phyloP scores from a whole-genome alignment of 495 filamentous ascomycete genomes.

The Lichenothelia convexa region DNA sequence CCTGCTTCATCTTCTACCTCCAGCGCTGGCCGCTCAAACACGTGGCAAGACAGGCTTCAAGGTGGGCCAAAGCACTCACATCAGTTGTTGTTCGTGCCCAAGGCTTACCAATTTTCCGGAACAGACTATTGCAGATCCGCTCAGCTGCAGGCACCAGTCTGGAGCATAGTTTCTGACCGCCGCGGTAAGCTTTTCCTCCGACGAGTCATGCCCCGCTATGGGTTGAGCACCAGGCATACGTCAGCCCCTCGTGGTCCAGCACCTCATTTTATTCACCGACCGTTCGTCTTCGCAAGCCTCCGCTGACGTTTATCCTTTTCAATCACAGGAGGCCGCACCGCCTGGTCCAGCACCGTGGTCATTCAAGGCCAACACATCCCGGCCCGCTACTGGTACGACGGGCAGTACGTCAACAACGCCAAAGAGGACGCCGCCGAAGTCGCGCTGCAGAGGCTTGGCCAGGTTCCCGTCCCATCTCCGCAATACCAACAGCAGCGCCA shows the following conservation, averaged over 20 bases:
- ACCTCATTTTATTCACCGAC: not conserved
- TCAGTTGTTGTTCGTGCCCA: not conserved
- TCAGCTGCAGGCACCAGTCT: constrained; percentile 6
- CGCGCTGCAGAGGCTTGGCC: constrained; percentile 10
- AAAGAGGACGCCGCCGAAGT: constrained; percentile 62
- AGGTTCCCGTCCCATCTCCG: constrained; percentile 3
- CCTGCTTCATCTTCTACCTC: constrained; percentile 1
- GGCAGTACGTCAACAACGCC: constrained; percentile 67
- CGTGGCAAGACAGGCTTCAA: constrained; percentile 6
- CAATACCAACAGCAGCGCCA: constrained; percentile 6
- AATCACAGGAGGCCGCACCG: constrained; percentile 61
- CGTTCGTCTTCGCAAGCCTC: not conserved
- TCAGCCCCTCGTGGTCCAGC: too few species aligned
- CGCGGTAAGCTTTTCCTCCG: constrained; percentile 6
- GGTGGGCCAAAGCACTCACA: not conserved
- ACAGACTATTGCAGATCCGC: constrained; percentile 2
- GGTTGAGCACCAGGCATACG: too few species aligned
- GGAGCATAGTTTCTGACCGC: constrained; percentile 12
- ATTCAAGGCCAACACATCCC: constrained; percentile 34
- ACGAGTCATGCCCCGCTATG: too few species aligned
- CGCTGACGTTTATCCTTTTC: not conserved
- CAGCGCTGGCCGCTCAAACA: not conserved
- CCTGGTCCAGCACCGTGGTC: constrained; percentile 63
- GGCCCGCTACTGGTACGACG: constrained; percentile 85
- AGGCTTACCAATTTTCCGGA: not conserved